Evolutionary conservation across 257 asterid species (phyloP), one percentile per base, ranked within the genome.

Genomic region (Capsicum pubescens): DNA sequence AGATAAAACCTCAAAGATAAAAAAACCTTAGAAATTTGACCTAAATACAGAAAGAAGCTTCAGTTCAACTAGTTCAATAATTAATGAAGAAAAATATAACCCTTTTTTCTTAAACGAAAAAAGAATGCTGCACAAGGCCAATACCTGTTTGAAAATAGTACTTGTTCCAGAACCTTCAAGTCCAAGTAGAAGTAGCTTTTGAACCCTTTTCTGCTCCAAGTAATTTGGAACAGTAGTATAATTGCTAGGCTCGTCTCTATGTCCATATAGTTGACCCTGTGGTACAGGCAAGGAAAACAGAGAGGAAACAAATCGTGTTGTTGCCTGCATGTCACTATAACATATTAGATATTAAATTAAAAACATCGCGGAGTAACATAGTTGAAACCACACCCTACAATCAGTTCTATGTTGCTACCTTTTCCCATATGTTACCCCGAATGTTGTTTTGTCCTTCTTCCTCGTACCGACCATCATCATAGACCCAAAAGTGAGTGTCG

Each of bases 401-500:
- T 46, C 39, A 71, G 46, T 42, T 71, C 39, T n/a, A 77, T 55
- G 55, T 12, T 26, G 72, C 46, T 85, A 96, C 98, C 97, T 96
- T 94, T 89, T 96, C 98, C 98, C 98, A 94, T 57, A 96, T 96
- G 87, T 96, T 94, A 80, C 99, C 99, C 89, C 98, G 87, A 87
- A 96, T 96, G 83, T 96, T 96, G 87, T 96, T 96, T 90, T 94
- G 99, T 64, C 99, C 99, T 94, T 96, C 99, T 87, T 96, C 98
- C 90, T 96, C 99, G 56, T 96, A 96, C 52, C 97, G 96, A 17
- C 99, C 99, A 86, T 96, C 99, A 86, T 96, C 97, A 84, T 96
- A 96, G 83, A 96, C 97, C 99, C 99, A 94, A 85, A 96, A 96
- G 88, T 96, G 99, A 80, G 99, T 96, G 87, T 96, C 98, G 67